Percentiles rank a stretch among this genome's conserved stretches.
These are phyloP conservation scores for Nyssa sinensis DNA, from an alignment of 148 eudicot genomes.

Conservation along the genomic window DNA sequence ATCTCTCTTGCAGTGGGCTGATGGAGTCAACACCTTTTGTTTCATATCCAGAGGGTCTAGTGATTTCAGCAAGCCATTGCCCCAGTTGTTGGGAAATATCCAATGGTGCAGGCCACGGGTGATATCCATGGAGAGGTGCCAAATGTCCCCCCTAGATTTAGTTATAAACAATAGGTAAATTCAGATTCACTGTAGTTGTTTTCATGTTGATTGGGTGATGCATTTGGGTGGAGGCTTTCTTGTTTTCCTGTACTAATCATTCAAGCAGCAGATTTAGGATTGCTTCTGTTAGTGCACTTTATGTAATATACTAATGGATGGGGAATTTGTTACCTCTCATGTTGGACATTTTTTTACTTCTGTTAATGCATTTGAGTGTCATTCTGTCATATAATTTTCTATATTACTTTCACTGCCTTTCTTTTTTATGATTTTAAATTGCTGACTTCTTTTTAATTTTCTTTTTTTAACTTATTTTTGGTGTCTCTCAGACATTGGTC, in stretches of 20 bases:
- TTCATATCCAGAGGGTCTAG: too few species aligned
- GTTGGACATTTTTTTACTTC: neutral
- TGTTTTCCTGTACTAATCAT: neutral
- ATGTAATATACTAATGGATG: too few species aligned
- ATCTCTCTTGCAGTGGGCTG: too few species aligned
- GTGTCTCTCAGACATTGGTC: slow-evolving; percentile 29
- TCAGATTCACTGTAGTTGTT: neutral
- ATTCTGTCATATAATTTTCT: neutral
- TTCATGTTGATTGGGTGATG: neutral
- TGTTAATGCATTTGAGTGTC: neutral
- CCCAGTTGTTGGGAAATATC: too few species aligned
- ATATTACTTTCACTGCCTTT: neutral
- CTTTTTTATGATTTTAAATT: neutral
- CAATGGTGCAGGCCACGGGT: too few species aligned
- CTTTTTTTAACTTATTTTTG: slow-evolving; percentile 3
- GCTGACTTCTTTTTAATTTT: neutral
- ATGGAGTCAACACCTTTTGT: too few species aligned
- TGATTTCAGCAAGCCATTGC: too few species aligned
- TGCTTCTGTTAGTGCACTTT: too few species aligned
- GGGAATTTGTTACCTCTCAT: too few species aligned
- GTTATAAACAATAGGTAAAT: slow-evolving; percentile 5
- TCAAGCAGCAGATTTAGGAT: neutral
- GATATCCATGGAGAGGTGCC: neutral
- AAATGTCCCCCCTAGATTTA: neutral
- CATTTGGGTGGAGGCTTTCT: neutral